phyloP scores from a whole-genome alignment of 1,139 yeast genomes.

The Geotrichum restrictum region DNA sequence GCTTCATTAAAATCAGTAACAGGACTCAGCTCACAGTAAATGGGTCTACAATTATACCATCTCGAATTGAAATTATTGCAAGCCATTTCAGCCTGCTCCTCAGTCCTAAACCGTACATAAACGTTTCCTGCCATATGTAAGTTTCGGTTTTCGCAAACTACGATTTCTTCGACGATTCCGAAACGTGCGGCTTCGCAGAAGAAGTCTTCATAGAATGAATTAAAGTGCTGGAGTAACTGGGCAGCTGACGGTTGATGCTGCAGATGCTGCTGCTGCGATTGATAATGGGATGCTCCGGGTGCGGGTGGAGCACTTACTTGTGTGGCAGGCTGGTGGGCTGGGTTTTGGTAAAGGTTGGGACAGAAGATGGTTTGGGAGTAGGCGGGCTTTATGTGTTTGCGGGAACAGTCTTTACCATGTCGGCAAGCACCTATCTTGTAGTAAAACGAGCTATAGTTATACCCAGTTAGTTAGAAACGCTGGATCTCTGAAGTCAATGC shows the following conservation, averaged over 20 bases:
- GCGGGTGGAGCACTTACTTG: too few species aligned
- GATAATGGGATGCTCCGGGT: too few species aligned
- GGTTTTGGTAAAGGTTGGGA: constrained; percentile 67
- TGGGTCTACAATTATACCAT: constrained; percentile 80
- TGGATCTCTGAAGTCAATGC: neutral
- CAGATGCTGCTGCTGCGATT: too few species aligned
- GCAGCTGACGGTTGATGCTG: constrained; percentile 31
- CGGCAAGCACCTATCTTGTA: constrained; percentile 88
- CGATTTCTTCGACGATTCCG: constrained; percentile 60
- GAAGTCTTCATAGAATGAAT: constrained; percentile 67
- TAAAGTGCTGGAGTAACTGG: constrained; percentile 53
- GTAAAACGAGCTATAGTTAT: constrained; percentile 51
- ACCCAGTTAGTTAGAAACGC: neutral
- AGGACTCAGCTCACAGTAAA: constrained; percentile 77
- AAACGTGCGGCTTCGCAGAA: constrained; percentile 58
- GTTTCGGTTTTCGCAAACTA: constrained; percentile 79
- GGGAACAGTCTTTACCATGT: constrained; percentile 84
- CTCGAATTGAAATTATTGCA: constrained; percentile 61
- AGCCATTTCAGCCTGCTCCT: constrained; percentile 59
- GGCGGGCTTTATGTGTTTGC: constrained; percentile 67
- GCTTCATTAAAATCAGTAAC: constrained; percentile 70
- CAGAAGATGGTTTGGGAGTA: constrained; percentile 63
- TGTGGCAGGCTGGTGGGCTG: constrained; percentile 41
- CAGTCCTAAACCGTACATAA: constrained; percentile 56
- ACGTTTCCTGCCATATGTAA: constrained; percentile 83